Evolutionary conservation across 495 filamentous ascomycete species (phyloP).

Genomic region (Aspergillus baeticus): DNA sequence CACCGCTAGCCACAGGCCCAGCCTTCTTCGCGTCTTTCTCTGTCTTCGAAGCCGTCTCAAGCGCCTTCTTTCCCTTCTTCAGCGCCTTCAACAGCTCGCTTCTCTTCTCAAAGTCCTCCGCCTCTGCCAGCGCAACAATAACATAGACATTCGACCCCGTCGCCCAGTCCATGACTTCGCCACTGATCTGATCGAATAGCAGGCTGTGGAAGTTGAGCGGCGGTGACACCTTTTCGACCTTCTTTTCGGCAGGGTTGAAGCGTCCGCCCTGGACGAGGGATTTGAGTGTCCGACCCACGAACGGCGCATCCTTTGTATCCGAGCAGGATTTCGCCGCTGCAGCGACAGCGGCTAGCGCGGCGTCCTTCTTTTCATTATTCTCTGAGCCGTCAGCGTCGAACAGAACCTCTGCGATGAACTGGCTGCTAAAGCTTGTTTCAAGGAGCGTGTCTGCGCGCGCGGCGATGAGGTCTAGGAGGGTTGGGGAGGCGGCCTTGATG

Average conservation of each 20-base stretch:
- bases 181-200: constrained; percentile 73
- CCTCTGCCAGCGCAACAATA: constrained; percentile 75
- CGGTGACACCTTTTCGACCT: constrained; percentile 68
- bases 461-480: constrained; percentile 69
- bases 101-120: constrained; percentile 68
- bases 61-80: constrained; percentile 52
- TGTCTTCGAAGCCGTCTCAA: constrained; percentile 48
- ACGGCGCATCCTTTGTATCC: constrained; percentile 52
- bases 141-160: constrained; percentile 79
- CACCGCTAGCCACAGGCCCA: constrained; percentile 40
- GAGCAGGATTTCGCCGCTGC: constrained; percentile 63
- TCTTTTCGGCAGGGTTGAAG: constrained; percentile 69
- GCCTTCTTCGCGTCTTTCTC: constrained; percentile 38
- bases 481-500: constrained; percentile 51
- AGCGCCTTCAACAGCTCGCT: constrained; percentile 63
- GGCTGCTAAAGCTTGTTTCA: constrained; percentile 76
- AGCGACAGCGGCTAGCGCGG: constrained; percentile 70
- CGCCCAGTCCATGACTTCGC: constrained; percentile 80
- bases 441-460: constrained; percentile 64
- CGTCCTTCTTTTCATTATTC: constrained; percentile 63
- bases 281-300: constrained; percentile 84
- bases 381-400: constrained; percentile 61
- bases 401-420: constrained; percentile 79
- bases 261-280: constrained; percentile 81
- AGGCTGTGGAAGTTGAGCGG: constrained; percentile 75